Evolutionary conservation across 345 rosid genomes (phyloP).

Genomic region (Brassica incana): DNA sequence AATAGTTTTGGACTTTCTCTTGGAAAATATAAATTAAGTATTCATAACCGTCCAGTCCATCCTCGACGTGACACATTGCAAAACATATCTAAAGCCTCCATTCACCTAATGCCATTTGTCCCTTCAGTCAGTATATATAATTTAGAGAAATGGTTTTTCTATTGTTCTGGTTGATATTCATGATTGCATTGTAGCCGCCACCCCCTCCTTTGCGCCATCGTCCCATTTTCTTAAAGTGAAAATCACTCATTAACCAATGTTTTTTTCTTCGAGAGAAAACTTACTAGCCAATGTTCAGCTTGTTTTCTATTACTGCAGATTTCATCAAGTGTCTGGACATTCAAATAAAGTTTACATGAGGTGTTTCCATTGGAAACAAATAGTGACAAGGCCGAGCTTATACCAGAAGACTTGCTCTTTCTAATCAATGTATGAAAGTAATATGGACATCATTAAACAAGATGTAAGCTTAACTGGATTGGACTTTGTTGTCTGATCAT

Average conservation of each 20-base stretch:
- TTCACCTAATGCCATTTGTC: constrained; percentile 2
- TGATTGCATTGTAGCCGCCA: constrained; percentile 1
- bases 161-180: background rate
- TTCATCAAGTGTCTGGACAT: constrained; percentile 83
- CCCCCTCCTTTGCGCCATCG: background rate
- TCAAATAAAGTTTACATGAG: constrained; percentile 64
- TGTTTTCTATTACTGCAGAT: constrained; percentile 81
- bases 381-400: constrained; percentile 42
- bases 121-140: background rate
- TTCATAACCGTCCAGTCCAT: constrained; percentile 1
- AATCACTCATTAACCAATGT: too few relatives aligned
- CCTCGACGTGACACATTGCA: background rate
- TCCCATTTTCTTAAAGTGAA: background rate
- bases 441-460: too few relatives aligned
- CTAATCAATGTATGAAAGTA: too few relatives aligned
- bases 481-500: too few relatives aligned
- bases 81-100: background rate
- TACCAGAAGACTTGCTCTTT: too few relatives aligned
- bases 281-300: background rate
- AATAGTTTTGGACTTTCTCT: background rate
- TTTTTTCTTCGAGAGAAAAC: too few relatives aligned
- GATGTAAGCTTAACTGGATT: too few relatives aligned
- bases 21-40: background rate
- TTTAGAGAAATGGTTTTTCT: background rate
- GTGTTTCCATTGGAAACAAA: constrained; percentile 8